Base-by-base conservation (phyloP, 345 rosid genomes). In the Populus ilicifolia region DNA sequence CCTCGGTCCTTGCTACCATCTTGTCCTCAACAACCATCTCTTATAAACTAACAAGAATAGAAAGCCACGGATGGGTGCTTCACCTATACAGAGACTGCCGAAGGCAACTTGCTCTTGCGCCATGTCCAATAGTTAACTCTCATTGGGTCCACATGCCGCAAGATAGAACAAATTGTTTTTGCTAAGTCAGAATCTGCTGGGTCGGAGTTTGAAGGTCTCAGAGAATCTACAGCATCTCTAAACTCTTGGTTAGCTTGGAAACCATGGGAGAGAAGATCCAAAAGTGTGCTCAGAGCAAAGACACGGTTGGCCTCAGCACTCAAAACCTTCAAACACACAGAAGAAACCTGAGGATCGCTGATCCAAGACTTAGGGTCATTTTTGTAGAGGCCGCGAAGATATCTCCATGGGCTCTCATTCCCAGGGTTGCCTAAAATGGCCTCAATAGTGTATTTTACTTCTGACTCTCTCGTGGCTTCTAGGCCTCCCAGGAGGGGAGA, bases 371-470 rank as follows among this genome's bases (percentile, higher is more conserved):
- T 71, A 12, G 68, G 69, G 61, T 90, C 84, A 9, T 78, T 93
- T 72, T 86, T 89, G 89, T 92, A 93, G 71, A 93, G 97, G 43
- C 96, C 94, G 56, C 87, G 86, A 33, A 89, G 92, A 89, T 92
- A 96, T 72, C 97, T 84, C 97, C 98, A 93, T 11, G 96, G 90
- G 78, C 98, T 90, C 86, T 93, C 98, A 17, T 96, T 96, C 64
- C 85, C 91, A 0, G 97, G 94, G 77, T 83, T 80, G 7, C 74
- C 66, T 62, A 86, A 14, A 69, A 95, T 90, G 72, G 96, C 92
- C 70, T 90, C 81, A 27, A 87, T 71, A 30, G 93, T 83, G 83
- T 85, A 95, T 70, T 79, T 86, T 56, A 89, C 93, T 91, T 95
- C 98, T 27, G 96, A 87, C 56, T 83, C 89, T 83, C 94, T 90